Evolutionary conservation across 1,284 basidiomycete species (phyloP), one percentile per base, ranked within the genome.

Genomic region (Tilletiopsis washingtonensis): DNA sequence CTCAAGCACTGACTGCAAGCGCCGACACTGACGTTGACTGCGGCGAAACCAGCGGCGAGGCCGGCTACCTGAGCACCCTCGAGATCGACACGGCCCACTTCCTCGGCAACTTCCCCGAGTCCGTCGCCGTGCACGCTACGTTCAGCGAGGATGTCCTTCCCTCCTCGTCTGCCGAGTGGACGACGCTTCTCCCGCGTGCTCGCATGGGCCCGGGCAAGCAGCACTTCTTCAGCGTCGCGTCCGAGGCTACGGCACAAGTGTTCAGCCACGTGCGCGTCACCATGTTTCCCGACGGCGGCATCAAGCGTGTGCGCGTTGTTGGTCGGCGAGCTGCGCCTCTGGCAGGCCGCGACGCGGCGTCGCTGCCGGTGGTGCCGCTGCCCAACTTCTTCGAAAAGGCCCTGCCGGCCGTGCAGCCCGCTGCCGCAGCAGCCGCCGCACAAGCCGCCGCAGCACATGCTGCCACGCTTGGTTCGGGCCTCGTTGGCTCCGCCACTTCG

Each of bases 31-130:
- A n/a, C n/a, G n/a, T n/a, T n/a, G n/a, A n/a, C n/a, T n/a, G n/a
- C n/a, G n/a, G n/a, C n/a, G n/a, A 6, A 6, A 19, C 38, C 34
- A 57, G 51, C 27, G 68, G 54, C 40, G 58, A 66, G 45, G 49
- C 56, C 12, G 88, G 89, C 7, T 77, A 79, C 55, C 78, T 97
- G 15, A 81, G 84, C 47, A 81, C 84, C 54, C 81, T 84, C 25
- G 89, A 94, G 72, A 83, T 98, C 52, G 93, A 98, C 74, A 96
- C 93, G 0, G 84, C 85, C 2, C 86, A 93, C 77, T 97, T 96
- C 77, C 88, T 88, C 65, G 93, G 93, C 44, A 98, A 98, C 75
- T 98, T 90, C 69, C 85, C 91, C 57, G 86, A 84, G 55, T 87
- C 75, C 14, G 67, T 84, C 71, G 86, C 89, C 67, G 72, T 94